Evolutionary conservation across 1,284 basidiomycete genomes (phyloP), one percentile per base, ranked within the genome.

Genomic region (Leccinum griseonigrum): DNA sequence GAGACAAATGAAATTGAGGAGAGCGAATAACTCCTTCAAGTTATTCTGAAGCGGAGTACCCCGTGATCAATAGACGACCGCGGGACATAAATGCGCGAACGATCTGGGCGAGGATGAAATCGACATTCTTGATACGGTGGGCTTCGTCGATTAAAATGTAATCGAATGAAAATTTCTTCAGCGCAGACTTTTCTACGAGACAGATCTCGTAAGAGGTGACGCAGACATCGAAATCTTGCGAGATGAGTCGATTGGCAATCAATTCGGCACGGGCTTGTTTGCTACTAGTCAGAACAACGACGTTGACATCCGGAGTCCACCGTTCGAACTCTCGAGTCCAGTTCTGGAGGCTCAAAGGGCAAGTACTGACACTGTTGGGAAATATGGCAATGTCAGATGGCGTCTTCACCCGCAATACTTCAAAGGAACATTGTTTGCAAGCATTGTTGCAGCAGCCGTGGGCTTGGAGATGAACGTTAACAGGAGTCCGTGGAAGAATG

Each of bases 91-190:
- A 99, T 3, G 91, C 83, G 64, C 97, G 88, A 58, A 99, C 95
- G 70, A 99, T 98, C 77, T 98, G 95, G 16, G 91, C 91, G 11
- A 99, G 85, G 70, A 98, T 91, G 32, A 95, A 98, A 74, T 99
- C 95, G 70, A 97, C 95, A 71, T 99, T 99, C 82, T 99, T 99
- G 85, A 99, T 99, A 43, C 97, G 91, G 73, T 99, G 97, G 1
- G 97, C 97, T 78, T 99, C 97, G 78, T 99, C 97, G 72, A 99
- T 99, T 68, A 95, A 85, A 75, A 99, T 98, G 78, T 99, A 99
- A 78, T 97, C 94, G 83, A 98, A 99, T 0, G 91, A 92, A 71
- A 98, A 94, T 76, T 97, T 97, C 78, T 94, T 95, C 68, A 99
- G 83, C 0, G 91, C 85, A 29, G 86, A 84, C 78, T 96, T 95